Base-by-base conservation (phyloP, 495 filamentous ascomycete genomes). In the Aspergillus homomorphus region DNA sequence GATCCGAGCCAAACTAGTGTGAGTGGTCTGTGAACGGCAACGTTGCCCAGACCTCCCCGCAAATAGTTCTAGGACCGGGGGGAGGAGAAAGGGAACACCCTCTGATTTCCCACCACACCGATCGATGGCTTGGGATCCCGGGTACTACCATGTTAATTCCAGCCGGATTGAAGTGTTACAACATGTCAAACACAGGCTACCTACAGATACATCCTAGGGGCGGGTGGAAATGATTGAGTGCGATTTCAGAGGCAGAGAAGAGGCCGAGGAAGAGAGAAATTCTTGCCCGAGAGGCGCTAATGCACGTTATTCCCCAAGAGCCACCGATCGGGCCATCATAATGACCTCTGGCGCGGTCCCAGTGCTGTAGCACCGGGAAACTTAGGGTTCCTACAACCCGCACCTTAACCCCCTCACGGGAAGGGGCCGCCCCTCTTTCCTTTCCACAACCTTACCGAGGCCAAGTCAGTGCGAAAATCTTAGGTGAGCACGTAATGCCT, bases 321-420 rank as follows among this genome's bases (percentile, higher is more conserved):
- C 59, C 51, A 63, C 54, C 45, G 51, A 64, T 55, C 62, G 50
- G 53, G 26, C 56, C 48, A 50, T 53, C 33, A 45, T 22, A 48
- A 56, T 57, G 44, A 57, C 48, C 51, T 23, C 26, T 51, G 61
- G 54, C 33, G 61, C 59, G 62, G 62, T 67, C 66, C 74, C 73
- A 70, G 68, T 67, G 63, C 73, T 73, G 64, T 62, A 70, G 72
- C 65, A 64, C 71, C 67, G 73, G 73, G 68, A 72, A 61, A 66
- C 59, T 67, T 71, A 70, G 61, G 54, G 59, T 57, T 52, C 60
- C 54, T 56, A 5, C 33, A 5, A 38, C 33, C 33, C 33, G 33
- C 57, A 58, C 45, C 33, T 48, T 28, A 19, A 33, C 26, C 30
- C 46, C 42, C 49, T 41, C 54, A 33, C 48, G 33, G 33, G 33